Conservation (phyloP, 2,329 filamentous ascomycete species). For the Juglanconis juglandina region DNA sequence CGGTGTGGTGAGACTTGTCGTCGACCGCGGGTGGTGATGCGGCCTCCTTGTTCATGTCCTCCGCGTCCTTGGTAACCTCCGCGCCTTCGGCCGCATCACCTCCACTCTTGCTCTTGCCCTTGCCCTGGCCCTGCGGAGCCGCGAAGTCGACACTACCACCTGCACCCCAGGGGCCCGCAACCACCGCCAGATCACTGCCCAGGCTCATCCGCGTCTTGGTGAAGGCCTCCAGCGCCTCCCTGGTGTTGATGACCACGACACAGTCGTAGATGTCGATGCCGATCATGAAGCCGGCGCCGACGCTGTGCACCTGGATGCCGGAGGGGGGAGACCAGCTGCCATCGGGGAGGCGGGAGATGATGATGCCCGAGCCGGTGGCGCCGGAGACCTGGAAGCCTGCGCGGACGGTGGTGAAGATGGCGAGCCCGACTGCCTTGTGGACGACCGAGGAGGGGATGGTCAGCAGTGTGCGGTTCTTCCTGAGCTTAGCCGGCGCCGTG, state of each 20-base stretch:
- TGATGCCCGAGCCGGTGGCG: conserved; percentile 63
- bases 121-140: conserved; percentile 22
- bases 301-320: conserved; percentile 76
- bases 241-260: conserved; percentile 79
- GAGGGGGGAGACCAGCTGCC: conserved; percentile 77
- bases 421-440: conserved; percentile 62
- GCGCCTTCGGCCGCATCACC: conserved; percentile 6
- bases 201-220: conserved; percentile 71
- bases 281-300: conserved; percentile 74
- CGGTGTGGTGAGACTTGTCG: conserved; percentile 20
- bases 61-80: conserved; percentile 5
- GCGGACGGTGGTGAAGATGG: conserved; percentile 70
- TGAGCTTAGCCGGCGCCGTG: conserved; percentile 30
- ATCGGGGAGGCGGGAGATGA: conserved; percentile 60
- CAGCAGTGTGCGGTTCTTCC: conserved; percentile 45
- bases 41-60: conserved; percentile 8
- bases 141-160: conserved; percentile 69
- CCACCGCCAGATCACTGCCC: conserved; percentile 73
- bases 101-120: conserved; percentile 12
- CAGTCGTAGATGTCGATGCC: conserved; percentile 88
- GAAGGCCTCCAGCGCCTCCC: conserved; percentile 72
- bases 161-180: conserved; percentile 65
- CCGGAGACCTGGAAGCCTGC: conserved; percentile 63
- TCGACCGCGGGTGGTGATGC: background rate
- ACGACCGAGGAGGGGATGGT: conserved; percentile 60